Evolutionary conservation across 352 stramenopile species (phyloP).

Genomic region (Elongisporangium prolatum): DNA sequence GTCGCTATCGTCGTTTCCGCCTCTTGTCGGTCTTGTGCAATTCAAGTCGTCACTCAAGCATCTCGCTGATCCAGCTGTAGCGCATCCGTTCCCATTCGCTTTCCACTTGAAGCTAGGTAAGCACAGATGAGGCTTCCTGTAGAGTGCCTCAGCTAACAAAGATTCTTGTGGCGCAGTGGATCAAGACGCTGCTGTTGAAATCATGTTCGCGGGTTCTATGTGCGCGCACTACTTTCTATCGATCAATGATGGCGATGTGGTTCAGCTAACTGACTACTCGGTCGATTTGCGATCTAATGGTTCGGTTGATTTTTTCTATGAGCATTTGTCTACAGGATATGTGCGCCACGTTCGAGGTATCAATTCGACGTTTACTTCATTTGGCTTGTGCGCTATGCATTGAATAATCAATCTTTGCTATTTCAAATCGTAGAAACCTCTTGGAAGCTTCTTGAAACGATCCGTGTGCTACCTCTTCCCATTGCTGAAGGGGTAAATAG

Average conservation of each 20-base stretch:
- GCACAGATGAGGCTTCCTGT: not conserved
- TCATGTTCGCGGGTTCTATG: slow-evolving; percentile 68
- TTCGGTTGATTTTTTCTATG: slow-evolving; percentile 16
- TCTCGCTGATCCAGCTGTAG: slow-evolving; percentile 26
- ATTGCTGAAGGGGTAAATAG: slow-evolving; percentile 1
- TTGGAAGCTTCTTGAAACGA: slow-evolving; percentile 44
- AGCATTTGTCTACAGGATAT: slow-evolving; percentile 22
- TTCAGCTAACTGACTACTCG: slow-evolving; percentile 49
- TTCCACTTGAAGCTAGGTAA: slow-evolving; percentile 62
- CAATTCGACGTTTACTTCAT: slow-evolving; percentile 1
- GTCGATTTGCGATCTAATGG: slow-evolving; percentile 8
- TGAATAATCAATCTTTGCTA: not conserved
- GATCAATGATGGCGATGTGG: slow-evolving; percentile 54
- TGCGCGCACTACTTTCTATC: slow-evolving; percentile 49
- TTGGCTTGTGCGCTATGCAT: not conserved
- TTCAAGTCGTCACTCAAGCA: slow-evolving; percentile 58
- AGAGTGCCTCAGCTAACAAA: not conserved
- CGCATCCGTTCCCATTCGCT: slow-evolving; percentile 58
- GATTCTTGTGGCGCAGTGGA: slow-evolving; percentile 30
- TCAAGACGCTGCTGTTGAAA: slow-evolving; percentile 27
- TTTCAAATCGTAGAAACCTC: slow-evolving; percentile 37
- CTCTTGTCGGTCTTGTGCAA: slow-evolving; percentile 45
- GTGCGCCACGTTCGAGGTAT: slow-evolving; percentile 34
- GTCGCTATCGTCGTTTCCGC: slow-evolving; percentile 7
- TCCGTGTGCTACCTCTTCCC: slow-evolving; percentile 17